Conservation (phyloP, 306 rosid genomes). For the Trichosanthes cucumerina region DNA sequence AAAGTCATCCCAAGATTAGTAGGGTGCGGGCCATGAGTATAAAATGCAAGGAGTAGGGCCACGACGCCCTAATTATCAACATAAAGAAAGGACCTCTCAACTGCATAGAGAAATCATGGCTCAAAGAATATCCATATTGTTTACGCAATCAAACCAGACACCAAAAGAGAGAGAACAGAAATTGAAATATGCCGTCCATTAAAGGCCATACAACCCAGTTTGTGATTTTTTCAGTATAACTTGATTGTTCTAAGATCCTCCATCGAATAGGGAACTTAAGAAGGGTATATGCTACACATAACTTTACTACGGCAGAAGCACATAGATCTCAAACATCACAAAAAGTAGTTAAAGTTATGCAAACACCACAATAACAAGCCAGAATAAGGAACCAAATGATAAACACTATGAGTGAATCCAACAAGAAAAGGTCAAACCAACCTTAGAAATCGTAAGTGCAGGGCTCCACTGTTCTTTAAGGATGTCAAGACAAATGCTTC, state of each 20-base stretch:
- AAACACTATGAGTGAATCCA: not conserved
- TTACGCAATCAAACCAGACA: not conserved
- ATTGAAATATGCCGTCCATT: not conserved
- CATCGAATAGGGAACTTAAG: not conserved
- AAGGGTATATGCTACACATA: not conserved
- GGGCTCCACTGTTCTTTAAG: constrained; percentile 78
- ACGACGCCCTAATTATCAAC: not conserved
- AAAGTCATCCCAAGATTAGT: not conserved
- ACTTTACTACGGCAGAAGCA: not conserved
- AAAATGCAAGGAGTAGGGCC: not conserved
- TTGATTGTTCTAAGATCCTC: not conserved
- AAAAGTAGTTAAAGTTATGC: not conserved
- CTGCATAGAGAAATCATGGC: not conserved
- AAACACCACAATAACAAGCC: not conserved
- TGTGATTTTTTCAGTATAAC: not conserved
- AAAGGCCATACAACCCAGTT: not conserved
- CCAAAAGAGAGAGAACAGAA: not conserved
- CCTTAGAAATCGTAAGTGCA: constrained; percentile 67
- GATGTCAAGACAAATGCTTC: constrained; percentile 68
- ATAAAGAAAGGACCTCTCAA: not conserved
- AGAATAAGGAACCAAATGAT: not conserved
- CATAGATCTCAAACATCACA: not conserved
- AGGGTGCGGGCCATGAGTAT: not conserved
- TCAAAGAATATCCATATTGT: not conserved
- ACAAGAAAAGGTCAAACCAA: not conserved